A percentile compares a stretch with the other conserved stretches of the same genome.
Conservation (phyloP, 1,284 basidiomycete species). For the Ceratobasidium sp. region DNA sequence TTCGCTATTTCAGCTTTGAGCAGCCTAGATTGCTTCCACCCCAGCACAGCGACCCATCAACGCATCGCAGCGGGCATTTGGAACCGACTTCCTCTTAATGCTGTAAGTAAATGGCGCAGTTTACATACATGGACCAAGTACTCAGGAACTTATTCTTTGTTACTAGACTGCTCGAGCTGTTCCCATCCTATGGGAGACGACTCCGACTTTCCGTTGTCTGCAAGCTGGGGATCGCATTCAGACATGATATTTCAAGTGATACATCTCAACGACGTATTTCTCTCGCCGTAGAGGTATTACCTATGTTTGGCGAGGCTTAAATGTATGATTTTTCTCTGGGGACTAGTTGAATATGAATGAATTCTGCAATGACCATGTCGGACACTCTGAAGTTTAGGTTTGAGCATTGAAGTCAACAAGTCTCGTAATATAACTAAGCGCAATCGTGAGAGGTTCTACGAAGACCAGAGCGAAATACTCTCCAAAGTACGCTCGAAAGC, state of each 20-base stretch:
- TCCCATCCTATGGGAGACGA: constrained; percentile 53
- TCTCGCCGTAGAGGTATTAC: too few species aligned
- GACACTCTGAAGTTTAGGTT: too few species aligned
- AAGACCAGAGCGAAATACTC: too few species aligned
- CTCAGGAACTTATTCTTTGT: background rate
- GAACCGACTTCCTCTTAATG: constrained; percentile 52
- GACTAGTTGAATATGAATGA: too few species aligned
- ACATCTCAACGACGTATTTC: too few species aligned
- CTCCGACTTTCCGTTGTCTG: constrained; percentile 52
- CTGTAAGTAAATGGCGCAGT: constrained; percentile 47
- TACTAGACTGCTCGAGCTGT: constrained; percentile 49
- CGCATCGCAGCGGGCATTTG: constrained; percentile 55
- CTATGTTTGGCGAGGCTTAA: too few species aligned
- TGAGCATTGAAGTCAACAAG: too few species aligned
- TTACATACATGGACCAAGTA: constrained; percentile 17
- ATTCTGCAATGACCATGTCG: too few species aligned
- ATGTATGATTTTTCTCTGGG: too few species aligned
- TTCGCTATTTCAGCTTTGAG: constrained; percentile 49
- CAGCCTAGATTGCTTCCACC: constrained; percentile 57
- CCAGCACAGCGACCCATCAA: constrained; percentile 53
- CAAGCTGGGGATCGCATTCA: constrained; percentile 52
- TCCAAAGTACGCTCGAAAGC: too few species aligned
- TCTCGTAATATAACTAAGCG: too few species aligned
- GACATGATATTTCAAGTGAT: constrained; percentile 20
- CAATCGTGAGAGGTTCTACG: too few species aligned